These are phyloP conservation scores for Microcera coccophila DNA, from an alignment of 2,329 filamentous ascomycete genomes.

Conservation along the genomic window DNA sequence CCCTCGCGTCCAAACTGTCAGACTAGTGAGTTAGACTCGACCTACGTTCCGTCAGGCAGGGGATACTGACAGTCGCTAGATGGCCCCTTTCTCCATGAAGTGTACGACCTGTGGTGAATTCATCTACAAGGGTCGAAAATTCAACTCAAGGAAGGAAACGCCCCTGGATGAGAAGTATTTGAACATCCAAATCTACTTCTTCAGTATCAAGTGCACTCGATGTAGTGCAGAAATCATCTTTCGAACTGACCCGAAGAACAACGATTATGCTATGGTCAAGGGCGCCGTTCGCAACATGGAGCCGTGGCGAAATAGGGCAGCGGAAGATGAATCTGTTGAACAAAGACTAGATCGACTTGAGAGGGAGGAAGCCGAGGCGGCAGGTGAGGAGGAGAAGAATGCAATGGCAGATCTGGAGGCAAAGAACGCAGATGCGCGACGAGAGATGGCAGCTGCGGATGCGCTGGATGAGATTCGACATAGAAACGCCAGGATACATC, in stretches of 20 bases:
- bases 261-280: slow-evolving; percentile 77
- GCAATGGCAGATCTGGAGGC: slow-evolving; percentile 94
- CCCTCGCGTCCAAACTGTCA: slow-evolving; percentile 78
- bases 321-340: slow-evolving; percentile 77
- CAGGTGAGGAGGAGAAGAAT: slow-evolving; percentile 68
- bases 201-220: slow-evolving; percentile 78
- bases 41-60: too few species aligned
- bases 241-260: slow-evolving; percentile 90
- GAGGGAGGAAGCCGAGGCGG: slow-evolving; percentile 62
- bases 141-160: slow-evolving; percentile 92
- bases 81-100: slow-evolving; percentile 51
- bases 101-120: slow-evolving; percentile 61
- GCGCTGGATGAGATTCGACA: slow-evolving; percentile 92
- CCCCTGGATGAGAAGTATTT: slow-evolving; percentile 85
- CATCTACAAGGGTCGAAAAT: slow-evolving; percentile 91
- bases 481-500: slow-evolving; percentile 81
- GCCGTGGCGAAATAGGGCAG: slow-evolving; percentile 66
- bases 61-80: slow-evolving; percentile 40
- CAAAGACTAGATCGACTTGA: slow-evolving; percentile 81
- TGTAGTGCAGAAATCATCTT: slow-evolving; percentile 88
- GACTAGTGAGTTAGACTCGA: too few species aligned
- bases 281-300: slow-evolving; percentile 93
- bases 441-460: slow-evolving; percentile 95
- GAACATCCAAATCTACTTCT: slow-evolving; percentile 79
- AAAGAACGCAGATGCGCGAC: slow-evolving; percentile 87